phyloP scores from a whole-genome alignment of 768 basidiomycete species.

The Agaricus subrufescens region DNA sequence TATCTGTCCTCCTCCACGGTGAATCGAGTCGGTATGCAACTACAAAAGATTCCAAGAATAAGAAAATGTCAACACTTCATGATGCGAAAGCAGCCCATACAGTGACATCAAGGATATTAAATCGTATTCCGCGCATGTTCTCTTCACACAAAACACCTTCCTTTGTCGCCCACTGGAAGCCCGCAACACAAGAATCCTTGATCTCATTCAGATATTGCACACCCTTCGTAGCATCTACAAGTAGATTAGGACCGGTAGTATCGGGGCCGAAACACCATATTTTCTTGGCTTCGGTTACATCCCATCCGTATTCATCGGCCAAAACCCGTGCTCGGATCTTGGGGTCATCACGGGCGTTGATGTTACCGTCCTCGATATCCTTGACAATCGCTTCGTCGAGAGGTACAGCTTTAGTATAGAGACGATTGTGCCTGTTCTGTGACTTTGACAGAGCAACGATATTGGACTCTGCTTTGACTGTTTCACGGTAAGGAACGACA shows the following conservation, averaged over 20 bases:
- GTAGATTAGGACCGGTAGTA: conserved; percentile 91
- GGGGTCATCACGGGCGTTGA: conserved; percentile 94
- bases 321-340: conserved; percentile 92
- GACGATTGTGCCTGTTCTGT: conserved; percentile 99
- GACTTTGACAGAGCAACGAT: conserved; percentile 98
- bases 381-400: conserved; percentile 90
- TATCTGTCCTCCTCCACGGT: conserved; percentile 98
- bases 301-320: conserved; percentile 97
- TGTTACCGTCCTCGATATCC: conserved; percentile 84
- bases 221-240: conserved; percentile 98
- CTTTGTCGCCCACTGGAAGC: conserved; percentile 99
- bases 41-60: conserved; percentile 21
- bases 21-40: conserved; percentile 98
- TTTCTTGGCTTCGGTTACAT: conserved; percentile 98
- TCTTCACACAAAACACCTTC: conserved; percentile 96
- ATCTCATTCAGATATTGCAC: conserved; percentile 99
- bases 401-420: conserved; percentile 91
- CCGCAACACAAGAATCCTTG: conserved; percentile 99
- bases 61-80: conserved; percentile 2
- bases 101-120: conserved; percentile 95
- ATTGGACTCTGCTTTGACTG: conserved; percentile 91
- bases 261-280: conserved; percentile 99
- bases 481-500: conserved; percentile 97
- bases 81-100: conserved; percentile 39
- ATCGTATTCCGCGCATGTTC: conserved; percentile 97